Evolutionary conservation across 108 stramenopile species (phyloP), one percentile per base, ranked within the genome.

Genomic region (Pseudonitzschia multiseries): DNA sequence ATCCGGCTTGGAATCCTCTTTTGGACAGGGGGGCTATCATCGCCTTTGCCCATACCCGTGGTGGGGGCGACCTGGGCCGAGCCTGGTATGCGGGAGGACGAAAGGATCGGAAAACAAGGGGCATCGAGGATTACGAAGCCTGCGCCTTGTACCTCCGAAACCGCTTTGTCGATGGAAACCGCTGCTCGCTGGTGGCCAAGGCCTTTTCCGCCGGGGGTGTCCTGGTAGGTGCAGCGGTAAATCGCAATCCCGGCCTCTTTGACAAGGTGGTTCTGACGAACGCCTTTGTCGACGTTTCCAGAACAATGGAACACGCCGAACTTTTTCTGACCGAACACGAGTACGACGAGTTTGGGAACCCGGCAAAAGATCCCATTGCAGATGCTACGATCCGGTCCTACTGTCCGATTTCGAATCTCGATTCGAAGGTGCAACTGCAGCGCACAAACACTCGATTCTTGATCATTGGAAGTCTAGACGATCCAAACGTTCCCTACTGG

Each of bases 291-390:
- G 87, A 89, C 68, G 81, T 89, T 12, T 22, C 63, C 8, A 57
- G 51, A 22, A 76, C 91, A 21, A 83, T 89, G 86, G 62, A 54
- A 17, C 83, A 88, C 42, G 61, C 77, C 10, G 62, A 72, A 15
- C 68, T 87, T 14, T 81, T 78, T 53, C 74, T 93, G 10, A 90
- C 89, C 9, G 71, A 79, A n/a, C 87, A 89, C 61, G 91, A 93
- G 78, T 84, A 77, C 59, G 87, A 87, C 27, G 91, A 93, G 72
- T 93, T 83, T 74, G 87, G 87, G 2, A 80, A 90, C 63, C 87
- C 89, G 42, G 15, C 44, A 22, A 6, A 14, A 2, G 73, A 78
- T 52, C 21, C 52, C 0, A 9, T 48, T 8, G 32, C 40, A 1
- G 67, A 57, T 36, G 40, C 18, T 18, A 32, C 41, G 14, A 81